Percentiles rank a stretch among this genome's conserved stretches.
Evolutionary conservation across 805 yeast genomes (phyloP).

Genomic region (Ogataea thermomethanolica): DNA sequence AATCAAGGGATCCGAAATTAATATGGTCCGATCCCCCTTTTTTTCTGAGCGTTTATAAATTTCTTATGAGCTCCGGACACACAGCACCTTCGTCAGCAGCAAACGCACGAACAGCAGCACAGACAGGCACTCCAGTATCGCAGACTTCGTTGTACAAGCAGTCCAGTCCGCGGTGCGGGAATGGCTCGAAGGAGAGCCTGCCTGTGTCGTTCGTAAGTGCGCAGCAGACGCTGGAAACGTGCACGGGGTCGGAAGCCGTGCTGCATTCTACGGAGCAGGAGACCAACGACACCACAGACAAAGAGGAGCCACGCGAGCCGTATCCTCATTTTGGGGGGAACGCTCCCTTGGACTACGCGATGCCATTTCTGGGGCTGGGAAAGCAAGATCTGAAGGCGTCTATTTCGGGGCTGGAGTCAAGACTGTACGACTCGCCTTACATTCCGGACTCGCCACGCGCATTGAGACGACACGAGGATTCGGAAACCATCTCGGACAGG

Average conservation of each 20-base stretch:
- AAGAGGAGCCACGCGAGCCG: neutral
- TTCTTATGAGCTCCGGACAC: constrained; percentile 2
- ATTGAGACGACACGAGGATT: constrained; percentile 1
- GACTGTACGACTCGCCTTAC: too few relatives aligned
- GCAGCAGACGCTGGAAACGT: constrained; percentile 6
- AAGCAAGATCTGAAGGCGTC: neutral
- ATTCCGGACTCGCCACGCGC: too few relatives aligned
- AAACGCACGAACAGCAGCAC: constrained; percentile 2
- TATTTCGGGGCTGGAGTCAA: too few relatives aligned
- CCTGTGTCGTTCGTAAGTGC: constrained; percentile 3
- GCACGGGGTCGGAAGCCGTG: neutral
- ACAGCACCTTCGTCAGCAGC: neutral
- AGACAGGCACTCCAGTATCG: neutral
- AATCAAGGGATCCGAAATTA: too few relatives aligned
- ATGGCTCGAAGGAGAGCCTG: constrained; percentile 1
- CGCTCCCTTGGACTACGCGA: too few relatives aligned
- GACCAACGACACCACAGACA: neutral
- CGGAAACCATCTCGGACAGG: constrained; percentile 6
- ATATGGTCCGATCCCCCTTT: constrained; percentile 1
- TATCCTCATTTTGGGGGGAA: too few relatives aligned
- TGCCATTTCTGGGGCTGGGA: constrained; percentile 4
- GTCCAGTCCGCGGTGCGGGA: neutral
- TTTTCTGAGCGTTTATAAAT: constrained; percentile 8
- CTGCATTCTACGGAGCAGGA: neutral
- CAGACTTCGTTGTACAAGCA: neutral